Evolutionary conservation across 768 basidiomycete genomes (phyloP).

Genomic region (Lactifluus subvellereus): DNA sequence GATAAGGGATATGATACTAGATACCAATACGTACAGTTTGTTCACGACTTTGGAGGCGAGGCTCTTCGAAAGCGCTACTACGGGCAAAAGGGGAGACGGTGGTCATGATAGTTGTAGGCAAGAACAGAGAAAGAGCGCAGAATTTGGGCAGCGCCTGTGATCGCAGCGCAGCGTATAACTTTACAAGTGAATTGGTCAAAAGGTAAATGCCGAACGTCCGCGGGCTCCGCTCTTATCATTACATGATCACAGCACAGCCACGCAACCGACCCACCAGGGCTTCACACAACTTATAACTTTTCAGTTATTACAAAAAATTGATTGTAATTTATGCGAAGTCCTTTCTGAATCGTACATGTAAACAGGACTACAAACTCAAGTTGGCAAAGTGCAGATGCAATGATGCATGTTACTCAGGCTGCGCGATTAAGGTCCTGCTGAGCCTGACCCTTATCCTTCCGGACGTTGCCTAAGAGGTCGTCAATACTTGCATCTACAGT

Average conservation of each 20-base stretch:
- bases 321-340: neutral
- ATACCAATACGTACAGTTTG: conserved; percentile 34
- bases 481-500: neutral
- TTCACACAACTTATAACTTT: no score
- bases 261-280: no score
- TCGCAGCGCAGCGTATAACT: neutral
- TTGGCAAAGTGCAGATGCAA: neutral
- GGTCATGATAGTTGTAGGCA: conserved; percentile 28
- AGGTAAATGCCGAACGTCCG: neutral
- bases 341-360: neutral
- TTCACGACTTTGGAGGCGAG: conserved; percentile 34
- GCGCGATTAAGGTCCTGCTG: conserved; percentile 47
- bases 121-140: neutral
- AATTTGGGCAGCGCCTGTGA: neutral
- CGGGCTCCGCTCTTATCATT: neutral
- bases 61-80: conserved; percentile 36
- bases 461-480: conserved; percentile 40
- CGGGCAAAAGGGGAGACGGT: conserved; percentile 41
- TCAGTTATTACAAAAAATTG: no score
- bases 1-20: neutral
- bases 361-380: neutral
- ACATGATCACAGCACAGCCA: neutral
- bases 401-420: neutral
- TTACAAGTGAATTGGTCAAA: neutral
- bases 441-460: conserved; percentile 48